phyloP scores from a whole-genome alignment of 768 basidiomycete species.

The Lactifluus echinatus region DNA sequence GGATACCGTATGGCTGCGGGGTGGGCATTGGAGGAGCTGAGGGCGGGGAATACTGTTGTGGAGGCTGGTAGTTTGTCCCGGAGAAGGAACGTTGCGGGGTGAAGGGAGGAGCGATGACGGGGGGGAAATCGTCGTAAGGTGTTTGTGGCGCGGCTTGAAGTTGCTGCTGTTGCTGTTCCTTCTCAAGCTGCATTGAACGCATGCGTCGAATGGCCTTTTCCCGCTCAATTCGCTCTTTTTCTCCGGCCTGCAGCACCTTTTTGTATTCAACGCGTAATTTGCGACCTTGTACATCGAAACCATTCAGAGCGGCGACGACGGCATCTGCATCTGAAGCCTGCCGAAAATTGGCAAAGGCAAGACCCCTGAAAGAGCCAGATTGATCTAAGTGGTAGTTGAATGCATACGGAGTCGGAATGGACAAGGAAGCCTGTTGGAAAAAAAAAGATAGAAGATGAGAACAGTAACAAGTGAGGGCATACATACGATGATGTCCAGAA shows the following conservation, averaged over 20 bases:
- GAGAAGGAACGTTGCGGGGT: conserved; percentile 70
- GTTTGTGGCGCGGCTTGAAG: conserved; percentile 7
- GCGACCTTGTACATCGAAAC: conserved; percentile 92
- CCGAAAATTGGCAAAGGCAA: conserved; percentile 98
- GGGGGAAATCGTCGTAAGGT: conserved; percentile 64
- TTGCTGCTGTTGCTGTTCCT: conserved; percentile 52
- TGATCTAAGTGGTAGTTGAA: conserved; percentile 99
- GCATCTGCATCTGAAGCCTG: conserved; percentile 87
- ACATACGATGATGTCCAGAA: conserved; percentile 93
- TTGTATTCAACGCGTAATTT: conserved; percentile 99
- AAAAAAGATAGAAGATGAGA: conserved; percentile 1
- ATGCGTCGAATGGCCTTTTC: conserved; percentile 98
- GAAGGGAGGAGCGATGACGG: conserved; percentile 44
- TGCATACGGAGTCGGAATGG: conserved; percentile 95
- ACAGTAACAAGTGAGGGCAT: conserved; percentile 4
- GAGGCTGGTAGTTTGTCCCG: conserved; percentile 48
- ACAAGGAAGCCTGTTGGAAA: conserved; percentile 62
- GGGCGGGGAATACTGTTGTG: conserved; percentile 62
- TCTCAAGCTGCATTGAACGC: conserved; percentile 94
- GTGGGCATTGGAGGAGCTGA: conserved; percentile 33
- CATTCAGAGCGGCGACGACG: conserved; percentile 92
- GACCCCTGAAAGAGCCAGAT: conserved; percentile 90
- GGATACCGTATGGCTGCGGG: conserved; percentile 35
- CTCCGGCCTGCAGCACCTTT: conserved; percentile 97
- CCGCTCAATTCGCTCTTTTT: conserved; percentile 96